These are phyloP conservation scores for Lachnellula subtilissima DNA, from an alignment of 2,329 filamentous ascomycete species.

Conservation along the genomic window DNA sequence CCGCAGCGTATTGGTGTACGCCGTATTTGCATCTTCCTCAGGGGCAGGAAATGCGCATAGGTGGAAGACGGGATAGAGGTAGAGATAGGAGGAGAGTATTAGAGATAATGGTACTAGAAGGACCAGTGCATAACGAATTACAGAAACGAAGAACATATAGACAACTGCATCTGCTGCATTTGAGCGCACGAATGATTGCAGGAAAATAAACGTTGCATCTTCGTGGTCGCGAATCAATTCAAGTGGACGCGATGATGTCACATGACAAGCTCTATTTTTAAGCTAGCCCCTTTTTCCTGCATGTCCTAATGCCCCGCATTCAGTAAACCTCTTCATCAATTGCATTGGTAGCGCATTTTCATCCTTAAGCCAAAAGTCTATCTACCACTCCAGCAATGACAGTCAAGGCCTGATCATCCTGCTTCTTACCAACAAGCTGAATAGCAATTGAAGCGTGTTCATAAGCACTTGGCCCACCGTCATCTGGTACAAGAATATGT, in stretches of 20 bases:
- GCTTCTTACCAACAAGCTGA: constrained; percentile 5
- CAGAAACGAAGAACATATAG: constrained; percentile 31
- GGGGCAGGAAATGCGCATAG: constrained; percentile 70
- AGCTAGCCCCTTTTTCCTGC: not conserved
- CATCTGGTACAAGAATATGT: not conserved
- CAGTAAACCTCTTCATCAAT: not conserved
- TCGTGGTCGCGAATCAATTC: not conserved
- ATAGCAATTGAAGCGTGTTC: constrained; percentile 1
- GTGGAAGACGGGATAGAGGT: constrained; percentile 78
- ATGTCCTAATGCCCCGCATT: no score
- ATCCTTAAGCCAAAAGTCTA: not conserved
- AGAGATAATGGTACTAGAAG: constrained; percentile 62
- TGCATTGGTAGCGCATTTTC: not conserved
- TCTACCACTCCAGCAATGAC: constrained; percentile 30
- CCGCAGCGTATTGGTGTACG: constrained; percentile 26
- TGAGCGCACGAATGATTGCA: not conserved
- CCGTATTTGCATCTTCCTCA: constrained; percentile 18
- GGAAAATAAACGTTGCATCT: not conserved
- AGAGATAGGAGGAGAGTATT: constrained; percentile 70
- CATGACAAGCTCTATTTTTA: not conserved
- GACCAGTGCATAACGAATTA: constrained; percentile 35
- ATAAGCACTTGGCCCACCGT: constrained; percentile 3
- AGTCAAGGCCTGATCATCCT: constrained; percentile 15
- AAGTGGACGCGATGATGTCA: not conserved
- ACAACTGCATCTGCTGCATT: constrained; percentile 27